Conservation (phyloP, 495 filamentous ascomycete species). For the Podospora sp. region DNA sequence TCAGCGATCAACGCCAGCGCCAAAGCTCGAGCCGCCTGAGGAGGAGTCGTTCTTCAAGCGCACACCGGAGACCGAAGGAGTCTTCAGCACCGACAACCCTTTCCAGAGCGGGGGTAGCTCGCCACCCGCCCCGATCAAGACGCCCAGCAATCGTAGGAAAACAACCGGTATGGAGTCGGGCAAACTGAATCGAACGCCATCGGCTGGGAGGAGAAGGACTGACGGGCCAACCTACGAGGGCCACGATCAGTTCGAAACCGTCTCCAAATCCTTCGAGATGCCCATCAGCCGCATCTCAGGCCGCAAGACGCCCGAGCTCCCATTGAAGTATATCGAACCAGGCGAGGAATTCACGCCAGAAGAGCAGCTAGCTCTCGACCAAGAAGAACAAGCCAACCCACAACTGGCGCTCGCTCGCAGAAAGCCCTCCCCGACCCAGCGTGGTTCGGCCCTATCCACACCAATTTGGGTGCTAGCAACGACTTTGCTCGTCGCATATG, state of each 20-base stretch:
- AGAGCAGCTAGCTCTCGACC: constrained; percentile 74
- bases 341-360: constrained; percentile 96
- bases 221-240: constrained; percentile 35
- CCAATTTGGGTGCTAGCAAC: constrained; percentile 69
- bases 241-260: constrained; percentile 26
- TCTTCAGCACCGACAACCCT: constrained; percentile 88
- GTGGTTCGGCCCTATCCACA: constrained; percentile 38
- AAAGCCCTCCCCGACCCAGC: constrained; percentile 17
- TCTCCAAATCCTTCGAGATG: constrained; percentile 54
- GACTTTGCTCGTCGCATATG: constrained; percentile 70
- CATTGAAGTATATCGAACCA: constrained; percentile 45
- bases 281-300: constrained; percentile 35
- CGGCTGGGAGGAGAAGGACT: constrained; percentile 38
- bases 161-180: constrained; percentile 35
- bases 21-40: constrained; percentile 47
- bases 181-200: constrained; percentile 34
- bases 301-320: constrained; percentile 30
- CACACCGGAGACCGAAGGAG: constrained; percentile 53
- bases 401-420: constrained; percentile 31
- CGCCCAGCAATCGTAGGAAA: constrained; percentile 45
- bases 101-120: constrained; percentile 80
- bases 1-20: constrained; percentile 43
- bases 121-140: constrained; percentile 37
- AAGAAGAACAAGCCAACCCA: constrained; percentile 54
- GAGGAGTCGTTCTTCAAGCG: constrained; percentile 47